Percentiles rank a stretch among this genome's conserved stretches.
Conservation (phyloP, 495 filamentous ascomycete species). For the Saxophila tyrrhenica region DNA sequence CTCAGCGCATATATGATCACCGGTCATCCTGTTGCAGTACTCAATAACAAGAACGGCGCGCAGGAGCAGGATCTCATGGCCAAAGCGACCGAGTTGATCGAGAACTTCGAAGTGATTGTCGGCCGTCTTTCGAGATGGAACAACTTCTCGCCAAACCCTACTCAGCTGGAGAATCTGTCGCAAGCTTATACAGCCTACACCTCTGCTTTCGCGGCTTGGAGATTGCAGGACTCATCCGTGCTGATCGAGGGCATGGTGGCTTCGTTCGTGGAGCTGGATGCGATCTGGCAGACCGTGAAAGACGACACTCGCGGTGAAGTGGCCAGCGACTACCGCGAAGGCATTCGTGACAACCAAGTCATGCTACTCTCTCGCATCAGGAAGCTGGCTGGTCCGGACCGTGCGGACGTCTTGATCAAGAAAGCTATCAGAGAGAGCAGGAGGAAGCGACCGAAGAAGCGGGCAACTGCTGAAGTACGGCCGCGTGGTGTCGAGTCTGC, state of each 20-base stretch:
- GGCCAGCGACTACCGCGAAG: conserved; percentile 78
- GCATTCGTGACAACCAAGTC: conserved; percentile 87
- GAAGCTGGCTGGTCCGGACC: conserved; percentile 72
- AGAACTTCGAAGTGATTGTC: conserved; percentile 68
- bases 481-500: conserved; percentile 37
- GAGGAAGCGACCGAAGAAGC: conserved; percentile 57
- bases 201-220: conserved; percentile 91
- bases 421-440: conserved; percentile 72
- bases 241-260: conserved; percentile 90
- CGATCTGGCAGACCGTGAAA: conserved; percentile 95
- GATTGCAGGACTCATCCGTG: conserved; percentile 77
- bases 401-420: conserved; percentile 69
- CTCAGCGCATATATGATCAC: conserved; percentile 86
- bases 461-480: conserved; percentile 56
- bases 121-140: conserved; percentile 34
- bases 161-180: conserved; percentile 45
- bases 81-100: conserved; percentile 77
- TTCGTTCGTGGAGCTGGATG: conserved; percentile 88
- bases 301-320: conserved; percentile 76
- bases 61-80: conserved; percentile 83
- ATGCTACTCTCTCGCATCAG: conserved; percentile 81
- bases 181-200: conserved; percentile 72
- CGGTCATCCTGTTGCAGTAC: conserved; percentile 80
- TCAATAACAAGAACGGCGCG: conserved; percentile 66
- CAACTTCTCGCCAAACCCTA: conserved; percentile 29